Evolutionary conservation across 75 land plant genomes (phyloP), one percentile per base, ranked within the genome.

Genomic region (Pinus taeda): DNA sequence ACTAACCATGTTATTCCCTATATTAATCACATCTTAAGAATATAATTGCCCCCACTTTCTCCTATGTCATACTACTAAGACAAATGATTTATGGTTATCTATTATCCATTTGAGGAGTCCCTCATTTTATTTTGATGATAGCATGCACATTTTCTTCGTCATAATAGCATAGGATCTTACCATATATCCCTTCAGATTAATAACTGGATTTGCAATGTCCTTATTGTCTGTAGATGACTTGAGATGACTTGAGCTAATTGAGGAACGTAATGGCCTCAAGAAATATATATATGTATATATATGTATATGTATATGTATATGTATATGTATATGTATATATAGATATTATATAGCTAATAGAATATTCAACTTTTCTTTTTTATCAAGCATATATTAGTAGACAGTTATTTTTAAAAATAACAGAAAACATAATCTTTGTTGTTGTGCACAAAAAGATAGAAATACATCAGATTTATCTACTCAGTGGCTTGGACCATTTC

Each of bases 181-280:
- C 83, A 88, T 78, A 57, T 87, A 75, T 1, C 94, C 94, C 78
- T 85, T 85, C 71, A 92, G 65, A 64, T 92, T 92, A 75, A 92
- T 85, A 21, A 21, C 53, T 24, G 86, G 83, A 58, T 78, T 79
- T 6, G 67, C 75, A 1, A 73, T 29, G 33, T 78, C 81, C 65
- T 77, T 83, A 80, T 86, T 90, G 17, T 45, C 75, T 67, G 2
- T 78, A 60, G n/a, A 86, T 82, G 29, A 79, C 21, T 33, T 77
- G 79, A 60, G n/a, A 86, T 82, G 29, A 79, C 21, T 33, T 77
- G 79, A 64, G 93, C 83, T 4, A 90, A 76, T 78, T 90, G 80
- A n/a, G 93, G 90, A 26, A 90, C 76, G 57, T 86, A 90, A 61
- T 88, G 88, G 15, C 93, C 88, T 81, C 24, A 33, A 57, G 3